Percentiles rank a stretch among this genome's conserved stretches.
Conservation (phyloP, 2,329 filamentous ascomycete species). For the Mycosphaerella sp. region DNA sequence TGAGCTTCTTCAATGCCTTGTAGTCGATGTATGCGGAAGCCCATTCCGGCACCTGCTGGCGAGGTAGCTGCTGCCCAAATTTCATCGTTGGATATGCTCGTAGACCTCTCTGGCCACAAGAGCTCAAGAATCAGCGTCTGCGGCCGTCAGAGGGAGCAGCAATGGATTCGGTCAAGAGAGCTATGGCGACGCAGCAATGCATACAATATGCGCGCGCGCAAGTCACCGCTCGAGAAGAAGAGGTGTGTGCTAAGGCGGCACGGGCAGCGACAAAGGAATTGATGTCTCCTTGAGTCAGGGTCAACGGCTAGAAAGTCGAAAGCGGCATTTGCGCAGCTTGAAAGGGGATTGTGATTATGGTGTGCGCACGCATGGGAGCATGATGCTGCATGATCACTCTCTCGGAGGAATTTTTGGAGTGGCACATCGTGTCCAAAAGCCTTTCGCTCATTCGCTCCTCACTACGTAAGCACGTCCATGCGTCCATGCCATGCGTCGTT, state of each 20-base stretch:
- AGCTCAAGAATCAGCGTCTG: conserved; percentile 4
- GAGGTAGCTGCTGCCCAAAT: conserved; percentile 55
- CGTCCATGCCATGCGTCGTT: background rate
- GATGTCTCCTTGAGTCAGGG: background rate
- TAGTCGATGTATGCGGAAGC: conserved; percentile 79
- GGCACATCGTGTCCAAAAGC: background rate
- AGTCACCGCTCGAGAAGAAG: background rate
- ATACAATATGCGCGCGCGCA: background rate
- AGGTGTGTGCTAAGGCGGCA: background rate
- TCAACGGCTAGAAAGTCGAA: background rate
- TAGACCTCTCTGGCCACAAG: background rate
- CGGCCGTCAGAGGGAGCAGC: background rate
- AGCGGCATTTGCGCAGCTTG: background rate
- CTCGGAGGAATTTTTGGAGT: background rate
- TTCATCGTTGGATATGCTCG: conserved; percentile 24
- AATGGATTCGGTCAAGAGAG: background rate
- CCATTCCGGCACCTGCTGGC: conserved; percentile 85
- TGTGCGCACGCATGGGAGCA: background rate
- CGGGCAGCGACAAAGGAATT: background rate
- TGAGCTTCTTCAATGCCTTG: conserved; percentile 88
- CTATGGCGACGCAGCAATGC: background rate
- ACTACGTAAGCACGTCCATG: background rate
- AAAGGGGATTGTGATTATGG: background rate
- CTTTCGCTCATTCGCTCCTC: background rate
- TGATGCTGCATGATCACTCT: background rate